Evolutionary conservation across 768 basidiomycete species (phyloP), one percentile per base, ranked within the genome.

Genomic region (Podaxis sp.): DNA sequence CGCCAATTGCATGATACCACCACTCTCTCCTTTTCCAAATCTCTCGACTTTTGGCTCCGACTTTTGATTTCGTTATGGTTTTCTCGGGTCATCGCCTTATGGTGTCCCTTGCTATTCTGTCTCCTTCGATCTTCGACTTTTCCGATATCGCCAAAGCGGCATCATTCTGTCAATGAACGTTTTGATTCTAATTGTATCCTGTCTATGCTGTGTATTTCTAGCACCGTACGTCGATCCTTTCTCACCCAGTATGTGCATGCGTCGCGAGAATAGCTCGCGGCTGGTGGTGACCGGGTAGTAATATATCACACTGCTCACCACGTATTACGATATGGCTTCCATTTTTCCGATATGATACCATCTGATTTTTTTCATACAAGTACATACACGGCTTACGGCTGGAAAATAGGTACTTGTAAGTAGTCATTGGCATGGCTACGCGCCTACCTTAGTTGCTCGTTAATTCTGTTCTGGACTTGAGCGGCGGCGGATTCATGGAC

Each of bases 171-270:
- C 44, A 58, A 46, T 12, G 57, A 49, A 50, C 57, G n/a, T 46
- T 50, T 17, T 30, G 28, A 58, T 8, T 10, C 44, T 37, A 38
- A 22, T 38, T 40, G 36, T 56, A 40, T 40, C 30, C 15, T 55
- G 33, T 55, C 24, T 56, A 56, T 56, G 56, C 40, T 8, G 38
- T 56, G 56, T 56, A 75, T 73, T 75, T 75, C 70, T 76, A 80
- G 71, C 71, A 64, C 28, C 38, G 52, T 53, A 53, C 52, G 22
- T 30, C 37, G 59, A 44, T 55, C 22, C 36, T 62, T 61, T 57
- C 61, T 62, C 54, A 62, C 12, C 62, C 54, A 65, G 51, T 63
- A 56, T 65, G 56, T 57, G 48, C 63, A 60, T 63, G 58, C 60
- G 65, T 62, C 64, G 64, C 63, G 20, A 13, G 33, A 50, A 58